Base-by-base conservation (phyloP, 305 asterid species). In the Nicotiana rustica region DNA sequence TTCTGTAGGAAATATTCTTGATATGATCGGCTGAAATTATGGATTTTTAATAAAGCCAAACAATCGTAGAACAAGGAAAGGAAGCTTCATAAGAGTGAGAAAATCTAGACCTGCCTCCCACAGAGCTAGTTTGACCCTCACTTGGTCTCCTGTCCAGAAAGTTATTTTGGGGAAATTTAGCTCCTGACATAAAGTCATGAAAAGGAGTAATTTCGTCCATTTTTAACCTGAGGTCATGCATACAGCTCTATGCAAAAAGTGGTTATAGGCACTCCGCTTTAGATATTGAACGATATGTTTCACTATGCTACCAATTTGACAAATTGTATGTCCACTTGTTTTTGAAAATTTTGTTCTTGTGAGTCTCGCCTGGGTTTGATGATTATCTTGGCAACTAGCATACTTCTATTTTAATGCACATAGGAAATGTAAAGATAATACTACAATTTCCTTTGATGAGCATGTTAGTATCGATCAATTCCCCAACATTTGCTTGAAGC, bases 11-110 rank as follows among this genome's bases (percentile, higher is more conserved):
- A 19, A 44, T 71, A 71, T 71, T 71, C 78, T 44, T 33, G 57
- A 71, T 12, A 19, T 71, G 78, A 71, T 38, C 12, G 35, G 19
- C 77, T 6, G 10, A 69, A 38, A 19, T 69, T 41, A 69, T 69
- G 41, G 18, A 33, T 38, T 29, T 18, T 18, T n/a, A 38, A 55
- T 69, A 6, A 71, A 19, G 18, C 9, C 78, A 71, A 71, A 19
- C 12, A 12, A 44, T 44, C 44, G 38, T 71, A 5, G 78, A 71
- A 71, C 78, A 71, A 71, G 36, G 78, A 71, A 70, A 69, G 12
- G 56, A 38, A 38, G 35, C 35, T 38, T 69, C 57, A n/a, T 38
- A 38, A 69, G 77, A 38, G 57, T 69, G 77, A 18, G 33, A 68
- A 68, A 68, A 41, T 29, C 17, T 15, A 2, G 33, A 18, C 59